Percentiles rank a stretch among this genome's conserved stretches.
phyloP scores from a whole-genome alignment of 1,284 basidiomycete species.

The Malassezia yamatoensis region DNA sequence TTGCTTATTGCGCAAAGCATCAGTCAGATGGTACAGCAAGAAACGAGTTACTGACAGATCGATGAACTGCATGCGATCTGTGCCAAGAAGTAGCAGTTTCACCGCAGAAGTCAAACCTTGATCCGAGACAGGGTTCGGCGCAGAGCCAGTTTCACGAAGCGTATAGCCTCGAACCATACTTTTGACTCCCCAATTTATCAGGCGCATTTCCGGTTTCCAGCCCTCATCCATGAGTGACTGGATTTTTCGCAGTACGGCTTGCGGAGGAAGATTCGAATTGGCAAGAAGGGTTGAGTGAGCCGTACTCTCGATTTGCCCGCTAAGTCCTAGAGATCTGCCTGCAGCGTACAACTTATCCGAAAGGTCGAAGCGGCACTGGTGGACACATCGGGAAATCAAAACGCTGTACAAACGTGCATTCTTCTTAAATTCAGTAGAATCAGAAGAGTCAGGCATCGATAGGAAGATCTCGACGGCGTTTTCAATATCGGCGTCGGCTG shows the following conservation, averaged over 20 bases:
- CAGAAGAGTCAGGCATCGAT: background rate
- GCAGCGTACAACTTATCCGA: background rate
- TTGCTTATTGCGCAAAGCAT: background rate
- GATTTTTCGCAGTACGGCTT: background rate
- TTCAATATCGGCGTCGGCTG: background rate
- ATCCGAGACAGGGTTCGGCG: background rate
- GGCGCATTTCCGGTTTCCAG: conserved; percentile 1
- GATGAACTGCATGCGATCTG: background rate
- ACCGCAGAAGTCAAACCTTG: background rate
- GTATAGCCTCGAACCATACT: conserved; percentile 4
- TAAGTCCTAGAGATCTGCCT: background rate
- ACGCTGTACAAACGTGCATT: conserved; percentile 12
- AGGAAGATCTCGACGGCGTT: background rate
- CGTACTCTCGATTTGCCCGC: background rate
- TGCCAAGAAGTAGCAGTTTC: background rate
- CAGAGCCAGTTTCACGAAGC: background rate
- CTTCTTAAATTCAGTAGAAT: background rate
- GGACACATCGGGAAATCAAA: conserved; percentile 4
- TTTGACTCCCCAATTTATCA: conserved; percentile 10
- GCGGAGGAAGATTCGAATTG: background rate
- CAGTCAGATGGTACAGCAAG: conserved; percentile 8
- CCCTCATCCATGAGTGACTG: conserved; percentile 6
- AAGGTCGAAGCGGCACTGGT: background rate
- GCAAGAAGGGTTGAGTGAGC: background rate
- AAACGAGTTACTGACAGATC: conserved; percentile 11